Evolutionary conservation across 495 filamentous ascomycete species (phyloP).

Genomic region (Bathelium albidoporum): DNA sequence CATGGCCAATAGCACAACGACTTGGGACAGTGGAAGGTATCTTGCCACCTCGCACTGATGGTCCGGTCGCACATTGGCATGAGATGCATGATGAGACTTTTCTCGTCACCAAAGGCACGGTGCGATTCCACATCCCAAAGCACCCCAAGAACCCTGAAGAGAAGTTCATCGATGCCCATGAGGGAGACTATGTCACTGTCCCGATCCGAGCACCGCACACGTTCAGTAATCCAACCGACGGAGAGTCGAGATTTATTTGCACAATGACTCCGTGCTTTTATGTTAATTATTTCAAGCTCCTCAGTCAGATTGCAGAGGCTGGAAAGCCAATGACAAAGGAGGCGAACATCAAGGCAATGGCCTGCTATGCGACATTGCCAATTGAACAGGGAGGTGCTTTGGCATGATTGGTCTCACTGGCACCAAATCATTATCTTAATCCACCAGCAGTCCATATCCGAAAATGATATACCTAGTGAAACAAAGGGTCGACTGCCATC

Average conservation of each 20-base stretch:
- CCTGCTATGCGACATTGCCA: slow-evolving; percentile 33
- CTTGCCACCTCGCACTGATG: slow-evolving; percentile 34
- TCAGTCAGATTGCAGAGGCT: slow-evolving; percentile 25
- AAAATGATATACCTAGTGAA: not conserved
- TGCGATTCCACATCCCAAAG: slow-evolving; percentile 24
- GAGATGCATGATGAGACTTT: slow-evolving; percentile 45
- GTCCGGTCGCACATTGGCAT: slow-evolving; percentile 35
- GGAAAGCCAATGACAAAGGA: slow-evolving; percentile 27
- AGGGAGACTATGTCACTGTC: slow-evolving; percentile 40
- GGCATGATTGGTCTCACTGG: not conserved
- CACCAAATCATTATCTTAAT: no score
- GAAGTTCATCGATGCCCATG: slow-evolving; percentile 32
- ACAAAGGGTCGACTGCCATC: slow-evolving; percentile 6
- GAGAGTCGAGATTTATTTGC: slow-evolving; percentile 43
- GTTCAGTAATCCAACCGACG: slow-evolving; percentile 41
- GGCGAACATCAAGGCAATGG: slow-evolving; percentile 30
- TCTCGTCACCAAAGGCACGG: slow-evolving; percentile 38
- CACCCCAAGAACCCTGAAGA: slow-evolving; percentile 27
- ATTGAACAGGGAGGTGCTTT: slow-evolving; percentile 10
- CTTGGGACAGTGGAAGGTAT: slow-evolving; percentile 39
- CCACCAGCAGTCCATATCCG: not conserved
- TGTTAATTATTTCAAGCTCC: slow-evolving; percentile 39
- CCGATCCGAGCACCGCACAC: slow-evolving; percentile 40
- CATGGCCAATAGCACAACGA: slow-evolving; percentile 32
- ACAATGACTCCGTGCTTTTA: slow-evolving; percentile 42